Evolutionary conservation across 2,329 filamentous ascomycete species (phyloP), one percentile per base, ranked within the genome.

Genomic region (Fusarium fujikuroi): DNA sequence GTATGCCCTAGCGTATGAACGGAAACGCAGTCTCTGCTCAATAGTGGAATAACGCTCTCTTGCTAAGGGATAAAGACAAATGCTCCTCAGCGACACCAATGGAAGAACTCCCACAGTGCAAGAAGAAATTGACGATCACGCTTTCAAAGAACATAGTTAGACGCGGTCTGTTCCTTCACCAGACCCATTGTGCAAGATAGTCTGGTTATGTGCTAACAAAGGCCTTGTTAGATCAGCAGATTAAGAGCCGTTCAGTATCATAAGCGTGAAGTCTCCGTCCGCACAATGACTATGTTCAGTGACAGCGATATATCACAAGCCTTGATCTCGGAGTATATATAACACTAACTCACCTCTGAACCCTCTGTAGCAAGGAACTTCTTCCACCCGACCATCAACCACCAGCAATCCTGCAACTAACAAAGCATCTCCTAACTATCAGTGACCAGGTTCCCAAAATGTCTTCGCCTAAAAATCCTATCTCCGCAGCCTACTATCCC

Each of bases 1-100:
- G 1, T 6, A 18, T 34, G 0, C 30, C 2, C 8, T 23, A 9
- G 8, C 9, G 1, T 19, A 9, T 23, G 2, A 4, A 34, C 11
- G 23, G 4, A 34, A 52, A 15, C 0, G 19, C 19, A 4, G 32
- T 2, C n/a, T 36, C 47, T 52, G 5, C 4, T 25, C 4, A 10
- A 14, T 21, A 21, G n/a, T 11, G 9, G 32, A 11, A 25, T 21
- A 16, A 15, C 18, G 18, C 2, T 9, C 15, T 12, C 11, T 10
- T 15, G 12, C 23, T 18, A 23, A n/a, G 10, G 19, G 7, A 16
- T 9, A 7, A 7, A 32, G 19, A 7, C 15, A 6, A 28, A n/a
- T 28, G 19, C 37, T 10, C 7, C 4, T 3, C 5, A n/a, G 23
- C 3, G 23, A n/a, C 15, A 39, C 9, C 3, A 4, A 28, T 21